These are phyloP conservation scores for Telfairia occidentalis DNA, from an alignment of 331 rosid species.

Conservation along the genomic window DNA sequence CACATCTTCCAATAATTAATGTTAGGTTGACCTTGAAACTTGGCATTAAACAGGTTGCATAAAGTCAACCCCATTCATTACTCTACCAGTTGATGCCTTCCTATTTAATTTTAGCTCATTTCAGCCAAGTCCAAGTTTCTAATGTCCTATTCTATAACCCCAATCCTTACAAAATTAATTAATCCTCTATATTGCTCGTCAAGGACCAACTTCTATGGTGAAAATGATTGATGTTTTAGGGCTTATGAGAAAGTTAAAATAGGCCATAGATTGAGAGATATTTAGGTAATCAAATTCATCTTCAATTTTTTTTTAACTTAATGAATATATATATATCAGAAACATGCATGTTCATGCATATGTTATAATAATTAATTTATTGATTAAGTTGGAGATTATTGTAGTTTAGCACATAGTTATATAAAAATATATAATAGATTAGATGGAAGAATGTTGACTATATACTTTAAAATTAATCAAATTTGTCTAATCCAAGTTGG, in stretches of 20 bases:
- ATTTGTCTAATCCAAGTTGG: constrained; percentile 3
- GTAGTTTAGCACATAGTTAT: background rate
- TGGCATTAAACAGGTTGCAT: background rate
- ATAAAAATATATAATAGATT: background rate
- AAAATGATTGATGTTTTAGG: background rate
- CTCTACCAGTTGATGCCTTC: background rate
- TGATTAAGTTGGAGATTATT: background rate
- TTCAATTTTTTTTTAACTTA: background rate
- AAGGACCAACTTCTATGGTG: background rate
- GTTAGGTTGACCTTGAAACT: constrained; percentile 9
- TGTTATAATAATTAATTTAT: background rate
- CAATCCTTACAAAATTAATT: background rate
- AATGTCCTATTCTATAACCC: background rate
- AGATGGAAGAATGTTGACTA: background rate
- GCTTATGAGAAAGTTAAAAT: background rate
- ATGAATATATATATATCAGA: background rate
- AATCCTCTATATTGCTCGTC: background rate
- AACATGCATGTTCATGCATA: background rate
- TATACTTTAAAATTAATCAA: background rate
- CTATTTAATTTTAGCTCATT: background rate
- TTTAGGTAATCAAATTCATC: background rate
- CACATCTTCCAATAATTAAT: background rate
- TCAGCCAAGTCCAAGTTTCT: background rate
- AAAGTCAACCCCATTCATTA: constrained; percentile 7
- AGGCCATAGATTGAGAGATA: background rate